Conservation (phyloP, 805 yeast genomes). For the Cyberlindnera maritima region DNA sequence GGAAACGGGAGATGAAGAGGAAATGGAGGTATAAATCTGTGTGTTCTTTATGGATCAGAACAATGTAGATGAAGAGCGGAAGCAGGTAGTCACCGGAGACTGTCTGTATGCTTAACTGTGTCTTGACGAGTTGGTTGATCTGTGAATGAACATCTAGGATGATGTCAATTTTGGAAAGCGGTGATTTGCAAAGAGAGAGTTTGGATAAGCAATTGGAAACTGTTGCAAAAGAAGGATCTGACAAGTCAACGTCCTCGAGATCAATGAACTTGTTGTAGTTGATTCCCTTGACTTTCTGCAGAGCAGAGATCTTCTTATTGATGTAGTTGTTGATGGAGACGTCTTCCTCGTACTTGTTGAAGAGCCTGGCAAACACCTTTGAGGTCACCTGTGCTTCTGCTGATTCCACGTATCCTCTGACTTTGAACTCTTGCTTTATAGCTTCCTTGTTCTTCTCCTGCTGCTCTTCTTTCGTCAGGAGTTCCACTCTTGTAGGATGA, state of each 20-base stretch:
- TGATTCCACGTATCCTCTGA: constrained; percentile 15
- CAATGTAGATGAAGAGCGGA: constrained; percentile 25
- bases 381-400: constrained; percentile 18
- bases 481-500: constrained; percentile 5
- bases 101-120: neutral
- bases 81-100: constrained; percentile 25
- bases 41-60: constrained; percentile 13
- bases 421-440: constrained; percentile 5
- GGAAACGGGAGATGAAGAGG: constrained; percentile 23
- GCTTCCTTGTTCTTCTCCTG: constrained; percentile 4
- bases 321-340: constrained; percentile 17
- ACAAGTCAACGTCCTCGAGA: constrained; percentile 18
- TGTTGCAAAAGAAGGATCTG: neutral
- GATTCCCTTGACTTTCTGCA: constrained; percentile 15
- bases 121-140: constrained; percentile 13
- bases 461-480: constrained; percentile 14
- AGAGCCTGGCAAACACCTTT: constrained; percentile 16
- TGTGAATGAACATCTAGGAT: constrained; percentile 18
- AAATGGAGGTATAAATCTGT: constrained; percentile 23
- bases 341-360: constrained; percentile 17
- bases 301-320: constrained; percentile 13
- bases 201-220: constrained; percentile 11
- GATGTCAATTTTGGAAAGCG: constrained; percentile 17
- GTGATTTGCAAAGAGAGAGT: constrained; percentile 12
- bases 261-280: constrained; percentile 22